Evolutionary conservation across 768 basidiomycete species (phyloP), one percentile per base, ranked within the genome.

Genomic region (Leucosporidium creatinivorum): DNA sequence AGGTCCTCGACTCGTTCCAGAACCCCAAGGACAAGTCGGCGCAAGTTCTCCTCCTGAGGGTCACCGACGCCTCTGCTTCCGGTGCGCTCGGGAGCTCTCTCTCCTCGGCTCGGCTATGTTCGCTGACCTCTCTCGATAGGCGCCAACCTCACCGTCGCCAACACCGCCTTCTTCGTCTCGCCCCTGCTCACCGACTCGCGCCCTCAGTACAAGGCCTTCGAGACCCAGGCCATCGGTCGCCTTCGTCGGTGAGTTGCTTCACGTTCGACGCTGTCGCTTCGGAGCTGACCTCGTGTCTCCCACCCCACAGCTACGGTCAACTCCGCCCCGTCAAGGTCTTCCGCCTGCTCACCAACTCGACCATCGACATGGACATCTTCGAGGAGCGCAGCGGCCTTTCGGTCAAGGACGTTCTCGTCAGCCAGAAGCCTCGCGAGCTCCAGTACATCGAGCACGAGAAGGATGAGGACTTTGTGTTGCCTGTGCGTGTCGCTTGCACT

Each of bases 21-120:
- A 85, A 87, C 63, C 81, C 85, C 54, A 85, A 87, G 74, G 80
- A 83, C 65, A 89, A 89, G 73, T 70, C 74, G 56, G 84, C 87
- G 39, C 57, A 91, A 93, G 21, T 72, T 26, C 81, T 97, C 56
- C 81, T 97, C 62, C 80, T 97, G 69, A 91, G 91, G 73, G 89
- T 94, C 69, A 92, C 89, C 85, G 91, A 94, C 78, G 91, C 93
- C 79, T 92, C 89, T 69, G 89, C 91, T n/a, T 89, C 89, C 67
- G 91, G 91, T 54, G 89, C 89, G 72, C 51, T 4, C 51, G 18
- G 13, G 49, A 56, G 30, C 9, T 60, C n/a, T 48, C 49, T 36
- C 57, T 74, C 71, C n/a, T 30, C 33, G 13, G 48, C 51, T 17
- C 23, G 58, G 21, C 8, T 28, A 1, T 31, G 30, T 26, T 6